Evolutionary conservation across 1,284 basidiomycete genomes (phyloP).

Genomic region (Anthracocystis panici-leucophaei): DNA sequence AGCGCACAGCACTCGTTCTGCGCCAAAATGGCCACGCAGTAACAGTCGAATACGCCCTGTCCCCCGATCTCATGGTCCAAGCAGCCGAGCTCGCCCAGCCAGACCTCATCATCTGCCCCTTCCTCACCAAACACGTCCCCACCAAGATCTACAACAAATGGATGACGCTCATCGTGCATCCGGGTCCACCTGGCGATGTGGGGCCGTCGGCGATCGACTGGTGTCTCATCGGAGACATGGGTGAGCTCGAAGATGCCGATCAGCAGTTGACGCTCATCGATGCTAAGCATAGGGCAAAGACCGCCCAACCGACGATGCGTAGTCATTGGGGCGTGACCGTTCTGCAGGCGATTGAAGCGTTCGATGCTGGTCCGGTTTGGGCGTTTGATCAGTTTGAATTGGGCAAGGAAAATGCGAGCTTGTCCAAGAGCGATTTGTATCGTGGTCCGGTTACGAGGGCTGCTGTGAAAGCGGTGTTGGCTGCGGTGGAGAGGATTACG

Average conservation of each 20-base stretch:
- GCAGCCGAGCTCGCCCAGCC: slow-evolving; percentile 69
- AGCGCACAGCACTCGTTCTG: slow-evolving; percentile 68
- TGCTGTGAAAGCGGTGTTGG: slow-evolving; percentile 69
- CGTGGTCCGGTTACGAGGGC: slow-evolving; percentile 70
- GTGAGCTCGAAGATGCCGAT: slow-evolving; percentile 63
- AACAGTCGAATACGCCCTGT: slow-evolving; percentile 71
- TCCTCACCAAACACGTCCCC: slow-evolving; percentile 72
- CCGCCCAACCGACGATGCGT: slow-evolving; percentile 43
- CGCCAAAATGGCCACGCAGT: slow-evolving; percentile 68
- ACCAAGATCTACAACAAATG: slow-evolving; percentile 70
- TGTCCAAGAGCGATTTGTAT: slow-evolving; percentile 72
- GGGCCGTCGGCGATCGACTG: slow-evolving; percentile 72
- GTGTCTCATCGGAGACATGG: slow-evolving; percentile 71
- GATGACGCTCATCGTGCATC: slow-evolving; percentile 72
- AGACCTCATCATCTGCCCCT: slow-evolving; percentile 72
- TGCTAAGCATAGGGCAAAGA: slow-evolving; percentile 40
- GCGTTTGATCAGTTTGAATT: slow-evolving; percentile 72
- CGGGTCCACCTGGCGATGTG: slow-evolving; percentile 72
- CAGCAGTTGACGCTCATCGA: slow-evolving; percentile 66
- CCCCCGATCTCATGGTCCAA: slow-evolving; percentile 70
- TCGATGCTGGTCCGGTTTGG: slow-evolving; percentile 72
- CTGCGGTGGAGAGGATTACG: slow-evolving; percentile 68
- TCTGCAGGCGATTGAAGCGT: slow-evolving; percentile 71
- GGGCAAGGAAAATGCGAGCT: slow-evolving; percentile 28
- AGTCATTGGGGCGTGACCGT: slow-evolving; percentile 72